These are phyloP conservation scores for Suhomyces wounanorum DNA, from an alignment of 1,139 yeast genomes.

Conservation along the genomic window DNA sequence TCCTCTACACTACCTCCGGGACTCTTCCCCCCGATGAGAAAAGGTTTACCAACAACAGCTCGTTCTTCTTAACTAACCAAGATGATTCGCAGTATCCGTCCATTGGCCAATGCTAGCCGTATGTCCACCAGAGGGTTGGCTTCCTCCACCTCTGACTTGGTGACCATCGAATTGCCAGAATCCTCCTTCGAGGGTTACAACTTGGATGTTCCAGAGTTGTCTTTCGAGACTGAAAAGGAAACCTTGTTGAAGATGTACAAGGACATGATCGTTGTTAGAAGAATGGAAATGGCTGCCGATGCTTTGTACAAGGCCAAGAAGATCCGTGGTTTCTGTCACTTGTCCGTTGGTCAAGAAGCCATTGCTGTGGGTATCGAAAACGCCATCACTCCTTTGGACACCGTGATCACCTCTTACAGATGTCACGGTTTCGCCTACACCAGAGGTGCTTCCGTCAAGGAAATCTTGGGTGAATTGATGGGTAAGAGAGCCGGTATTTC, in stretches of 20 bases:
- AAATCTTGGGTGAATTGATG: constrained; percentile 92
- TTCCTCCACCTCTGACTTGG: constrained; percentile 39
- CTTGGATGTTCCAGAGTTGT: constrained; percentile 69
- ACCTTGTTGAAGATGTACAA: constrained; percentile 89
- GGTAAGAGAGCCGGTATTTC: constrained; percentile 96
- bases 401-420: constrained; percentile 94
- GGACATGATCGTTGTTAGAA: constrained; percentile 90
- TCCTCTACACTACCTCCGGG: constrained; percentile 15
- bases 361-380: constrained; percentile 97
- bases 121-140: constrained; percentile 38
- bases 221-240: constrained; percentile 77
- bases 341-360: constrained; percentile 99
- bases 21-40: constrained; percentile 17
- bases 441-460: constrained; percentile 92
- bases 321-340: constrained; percentile 97
- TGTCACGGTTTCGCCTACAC: constrained; percentile 97
- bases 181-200: constrained; percentile 84
- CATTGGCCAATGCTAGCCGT: constrained; percentile 19
- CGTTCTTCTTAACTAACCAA: constrained; percentile 7
- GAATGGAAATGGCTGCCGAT: constrained; percentile 99
- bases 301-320: constrained; percentile 97
- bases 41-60: constrained; percentile 6
- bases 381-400: constrained; percentile 82
- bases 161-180: constrained; percentile 66
- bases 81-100: constrained; percentile 28